Base-by-base conservation (phyloP, 2,329 filamentous ascomycete species). In the Talaromyces amestolkiae region DNA sequence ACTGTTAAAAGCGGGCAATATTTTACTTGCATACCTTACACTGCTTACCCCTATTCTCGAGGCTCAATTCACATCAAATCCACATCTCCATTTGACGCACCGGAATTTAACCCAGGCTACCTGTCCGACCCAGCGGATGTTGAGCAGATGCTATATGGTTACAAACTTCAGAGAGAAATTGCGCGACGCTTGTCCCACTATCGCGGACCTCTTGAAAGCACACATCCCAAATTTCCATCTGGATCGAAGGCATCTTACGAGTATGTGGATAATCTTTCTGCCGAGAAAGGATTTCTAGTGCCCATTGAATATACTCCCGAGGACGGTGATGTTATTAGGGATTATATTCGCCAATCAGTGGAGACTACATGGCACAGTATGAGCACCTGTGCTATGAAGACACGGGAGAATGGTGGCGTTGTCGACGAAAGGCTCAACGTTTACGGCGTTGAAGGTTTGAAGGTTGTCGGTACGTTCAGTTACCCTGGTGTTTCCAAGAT, bases 381-480 rank as follows among this genome's bases (percentile, higher is more conserved):
- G 8, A 69, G 69, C 8, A 66, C 81, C 0, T 79, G 77, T n/a
- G 51, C 39, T 11, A 64, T 64, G 54, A 56, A 45, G 6, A 56
- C 56, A 3, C 43, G 43, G 24, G 59, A 62, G 3, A 63, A 68
- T 54, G 68, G 64, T 11, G 67, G 64, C 27, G 69, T 66, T 17
- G 66, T 70, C 5, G 69, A 70, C 53, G 64, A 27, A n/a, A 59
- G 65, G 6, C 45, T 69, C 3, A 65, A 68, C 3, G 65, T 72
- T 7, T 51, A 68, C 35, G 70, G 69, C 0, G 68, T 73, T 10
- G 53, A 71, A 9, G 69, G 65, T 0, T 56, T 74, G 13, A 67
- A 70, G 15, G 65, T 74, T 35, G 72, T 51, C 22, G 47, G 24
- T 51, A 51, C 3, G 47, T 51, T 51, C 13, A 11, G 6, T 31